These are phyloP conservation scores for Wickerhamiella hasegawae DNA, from an alignment of 805 yeast genomes.

Conservation along the genomic window DNA sequence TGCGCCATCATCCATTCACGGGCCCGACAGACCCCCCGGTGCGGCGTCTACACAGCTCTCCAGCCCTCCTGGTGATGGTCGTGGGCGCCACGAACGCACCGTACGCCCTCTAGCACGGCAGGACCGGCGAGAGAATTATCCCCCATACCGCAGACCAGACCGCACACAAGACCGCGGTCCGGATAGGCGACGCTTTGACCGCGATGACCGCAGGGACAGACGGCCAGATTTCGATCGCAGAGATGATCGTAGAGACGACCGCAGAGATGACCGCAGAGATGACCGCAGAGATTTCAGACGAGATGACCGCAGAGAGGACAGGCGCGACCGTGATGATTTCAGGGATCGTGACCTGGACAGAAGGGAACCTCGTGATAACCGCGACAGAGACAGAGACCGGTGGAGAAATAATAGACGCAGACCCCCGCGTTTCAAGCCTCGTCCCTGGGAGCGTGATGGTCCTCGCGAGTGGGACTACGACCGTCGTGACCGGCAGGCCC, in stretches of 20 bases:
- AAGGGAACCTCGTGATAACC: constrained; percentile 2
- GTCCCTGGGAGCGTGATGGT: constrained; percentile 3
- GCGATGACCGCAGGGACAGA: background rate
- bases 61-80: too few species aligned
- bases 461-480: constrained; percentile 3
- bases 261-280: constrained; percentile 2
- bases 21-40: too few species aligned
- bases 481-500: background rate
- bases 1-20: too few species aligned
- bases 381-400: constrained; percentile 7
- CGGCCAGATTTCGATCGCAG: constrained; percentile 4
- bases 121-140: too few species aligned
- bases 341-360: background rate
- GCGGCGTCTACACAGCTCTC: too few species aligned
- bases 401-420: too few species aligned
- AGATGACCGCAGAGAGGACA: constrained; percentile 1
- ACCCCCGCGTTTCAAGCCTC: background rate
- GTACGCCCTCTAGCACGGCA: too few species aligned
- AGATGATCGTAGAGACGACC: background rate
- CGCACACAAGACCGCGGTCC: too few species aligned
- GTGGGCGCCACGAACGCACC: too few species aligned
- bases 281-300: constrained; percentile 2
- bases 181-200: too few species aligned
- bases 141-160: too few species aligned
- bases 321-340: constrained; percentile 1